Percentiles rank a stretch among this genome's conserved stretches.
phyloP scores from a whole-genome alignment of 2,329 filamentous ascomycete genomes.

The Basipetospora chlamydospora region DNA sequence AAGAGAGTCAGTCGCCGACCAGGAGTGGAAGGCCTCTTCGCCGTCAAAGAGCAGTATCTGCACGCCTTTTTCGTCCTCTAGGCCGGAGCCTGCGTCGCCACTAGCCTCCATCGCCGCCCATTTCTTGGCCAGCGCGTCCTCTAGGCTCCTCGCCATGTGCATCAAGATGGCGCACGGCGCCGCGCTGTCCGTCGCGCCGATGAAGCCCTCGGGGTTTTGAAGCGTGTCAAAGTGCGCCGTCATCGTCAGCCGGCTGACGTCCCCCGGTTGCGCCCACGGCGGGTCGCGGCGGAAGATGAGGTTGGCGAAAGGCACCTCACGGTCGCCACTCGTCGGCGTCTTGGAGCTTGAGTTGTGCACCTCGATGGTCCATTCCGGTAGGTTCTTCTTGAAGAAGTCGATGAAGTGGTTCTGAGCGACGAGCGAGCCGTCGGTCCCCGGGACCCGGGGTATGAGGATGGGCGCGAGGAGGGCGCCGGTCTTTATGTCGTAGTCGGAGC shows the following conservation, averaged over 20 bases:
- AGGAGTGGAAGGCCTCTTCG: slow-evolving; percentile 76
- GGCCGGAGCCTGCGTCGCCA: slow-evolving; percentile 28
- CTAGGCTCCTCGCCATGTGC: slow-evolving; percentile 69
- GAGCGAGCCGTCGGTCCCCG: slow-evolving; percentile 63
- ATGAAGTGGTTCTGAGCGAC: slow-evolving; percentile 69
- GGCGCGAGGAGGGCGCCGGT: slow-evolving; percentile 66
- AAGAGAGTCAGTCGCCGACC: slow-evolving; percentile 69
- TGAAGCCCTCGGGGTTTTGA: slow-evolving; percentile 65
- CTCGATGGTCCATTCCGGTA: slow-evolving; percentile 66
- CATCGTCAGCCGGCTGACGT: slow-evolving; percentile 68
- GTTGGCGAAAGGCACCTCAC: slow-evolving; percentile 70
- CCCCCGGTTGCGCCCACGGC: slow-evolving; percentile 59
- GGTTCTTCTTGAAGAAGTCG: slow-evolving; percentile 58
- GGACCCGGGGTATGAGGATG: slow-evolving; percentile 76
- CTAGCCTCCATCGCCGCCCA: slow-evolving; percentile 59
- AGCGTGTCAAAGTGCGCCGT: slow-evolving; percentile 93
- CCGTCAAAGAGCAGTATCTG: slow-evolving; percentile 87
- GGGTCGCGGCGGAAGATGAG: slow-evolving; percentile 79
- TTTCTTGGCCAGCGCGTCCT: slow-evolving; percentile 64
- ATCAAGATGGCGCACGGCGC: slow-evolving; percentile 89
- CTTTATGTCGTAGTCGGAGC: slow-evolving; percentile 64
- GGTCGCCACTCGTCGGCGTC: slow-evolving; percentile 60
- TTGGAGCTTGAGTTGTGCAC: slow-evolving; percentile 84
- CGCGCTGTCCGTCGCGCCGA: slow-evolving; percentile 87
- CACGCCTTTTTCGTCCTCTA: slow-evolving; percentile 68